Base-by-base conservation (phyloP, 139 green algal genomes). In the Pycnococcus provasolii region DNA sequence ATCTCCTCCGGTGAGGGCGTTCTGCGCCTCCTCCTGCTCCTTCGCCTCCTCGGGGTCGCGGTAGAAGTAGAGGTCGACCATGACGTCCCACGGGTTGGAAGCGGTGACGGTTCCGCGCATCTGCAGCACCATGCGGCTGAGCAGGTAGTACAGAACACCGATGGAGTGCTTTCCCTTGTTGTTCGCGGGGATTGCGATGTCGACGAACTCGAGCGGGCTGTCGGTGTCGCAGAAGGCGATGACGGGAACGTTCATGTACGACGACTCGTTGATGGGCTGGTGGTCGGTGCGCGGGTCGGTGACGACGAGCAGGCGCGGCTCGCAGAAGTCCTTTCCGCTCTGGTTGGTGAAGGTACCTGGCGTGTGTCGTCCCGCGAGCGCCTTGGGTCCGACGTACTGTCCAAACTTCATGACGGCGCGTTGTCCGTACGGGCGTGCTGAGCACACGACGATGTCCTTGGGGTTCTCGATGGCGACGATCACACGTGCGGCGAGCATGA, bases 11-110 rank as follows among this genome's bases (percentile, higher is more conserved):
- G 48, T 13, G 54, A 44, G 43, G 13, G 52, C 53, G 68, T 64
- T 47, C 50, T 75, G 45, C 45, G 59, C 77, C 42, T 74, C 76
- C 62, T 83, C 83, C 65, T 89, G 77, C 75, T 88, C 86, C 79
- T 91, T 84, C 62, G 81, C 75, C 83, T 95, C 91, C 71, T 92
- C 88, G 60, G 87, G 88, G 75, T 89, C 81, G 55, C 86, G 73
- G 85, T 97, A 98, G 91, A 99, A 98, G 89, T 98, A 99, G 72
- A 99, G 88, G 78, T 99, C 93, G 40, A 98, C 92, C 84, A 95
- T 89, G 44, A 96, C 90, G 64, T 95, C 85, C 90, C 90, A 97
- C 53, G 78, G 78, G 67, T 81, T 79, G 11, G 75, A 60, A 0
- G 82, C 50, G 41, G 72, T 81, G 45, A 98, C 62, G 42, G 83